A percentile compares a stretch with the other conserved stretches of the same genome.
Conservation (phyloP, 2,329 filamentous ascomycete genomes). For the Tolypocladium ophioglossoides region DNA sequence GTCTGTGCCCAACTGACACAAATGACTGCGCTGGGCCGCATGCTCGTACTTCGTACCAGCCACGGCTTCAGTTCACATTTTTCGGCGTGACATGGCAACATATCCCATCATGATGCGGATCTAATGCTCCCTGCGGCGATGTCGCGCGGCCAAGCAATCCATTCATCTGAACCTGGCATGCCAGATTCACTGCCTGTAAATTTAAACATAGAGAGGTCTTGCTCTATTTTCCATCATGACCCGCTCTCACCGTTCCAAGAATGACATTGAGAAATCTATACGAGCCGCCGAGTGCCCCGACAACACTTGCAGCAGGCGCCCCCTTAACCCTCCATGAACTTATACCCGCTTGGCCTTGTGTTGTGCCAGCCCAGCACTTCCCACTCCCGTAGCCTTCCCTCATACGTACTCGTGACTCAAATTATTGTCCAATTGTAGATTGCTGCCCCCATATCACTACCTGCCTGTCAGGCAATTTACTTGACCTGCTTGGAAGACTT, state of each 20-base stretch:
- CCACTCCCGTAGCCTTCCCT: neutral
- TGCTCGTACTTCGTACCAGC: no score
- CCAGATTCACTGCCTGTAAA: neutral
- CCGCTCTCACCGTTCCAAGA: neutral
- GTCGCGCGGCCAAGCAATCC: neutral
- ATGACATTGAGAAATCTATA: neutral
- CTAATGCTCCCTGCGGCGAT: neutral
- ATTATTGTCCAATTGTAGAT: neutral
- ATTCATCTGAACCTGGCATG: neutral
- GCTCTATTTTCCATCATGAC: constrained; percentile 1
- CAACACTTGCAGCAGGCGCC: neutral
- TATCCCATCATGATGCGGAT: neutral
- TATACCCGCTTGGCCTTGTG: neutral
- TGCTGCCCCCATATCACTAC: neutral
- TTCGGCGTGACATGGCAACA: neutral
- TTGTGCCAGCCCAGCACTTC: neutral
- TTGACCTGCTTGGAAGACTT: constrained; percentile 23
- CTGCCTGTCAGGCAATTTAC: constrained; percentile 7
- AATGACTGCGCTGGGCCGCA: neutral
- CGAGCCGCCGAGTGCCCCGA: neutral
- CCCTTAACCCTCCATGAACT: neutral
- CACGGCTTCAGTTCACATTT: neutral
- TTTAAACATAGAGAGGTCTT: neutral
- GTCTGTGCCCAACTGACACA: neutral
- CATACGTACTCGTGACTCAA: neutral